These are phyloP conservation scores for Didymella sp. DNA, from an alignment of 2,329 filamentous ascomycete species.

Conservation along the genomic window DNA sequence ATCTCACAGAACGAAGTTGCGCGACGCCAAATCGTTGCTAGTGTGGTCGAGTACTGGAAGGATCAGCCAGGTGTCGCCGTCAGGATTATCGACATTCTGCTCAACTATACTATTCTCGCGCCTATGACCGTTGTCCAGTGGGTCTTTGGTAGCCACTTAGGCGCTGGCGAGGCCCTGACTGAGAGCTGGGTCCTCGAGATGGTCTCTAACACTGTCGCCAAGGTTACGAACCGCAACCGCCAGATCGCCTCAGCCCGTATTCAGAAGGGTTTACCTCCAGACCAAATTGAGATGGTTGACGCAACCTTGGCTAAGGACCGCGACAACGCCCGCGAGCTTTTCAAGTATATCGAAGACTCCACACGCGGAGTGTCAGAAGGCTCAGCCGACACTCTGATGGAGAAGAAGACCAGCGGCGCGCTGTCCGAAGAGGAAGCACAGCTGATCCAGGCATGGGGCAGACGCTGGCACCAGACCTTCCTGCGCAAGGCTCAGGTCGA, in stretches of 20 bases:
- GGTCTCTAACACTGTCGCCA: conserved; percentile 84
- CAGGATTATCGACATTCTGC: conserved; percentile 91
- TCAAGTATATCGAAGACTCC: conserved; percentile 80
- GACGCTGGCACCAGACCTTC: conserved; percentile 87
- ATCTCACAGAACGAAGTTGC: conserved; percentile 76
- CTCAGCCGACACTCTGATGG: conserved; percentile 76
- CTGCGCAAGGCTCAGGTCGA: conserved; percentile 82
- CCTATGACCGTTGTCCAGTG: conserved; percentile 87
- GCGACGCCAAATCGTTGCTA: conserved; percentile 85
- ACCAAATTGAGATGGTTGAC: conserved; percentile 67
- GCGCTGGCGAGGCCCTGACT: conserved; percentile 72
- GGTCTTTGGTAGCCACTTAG: conserved; percentile 74
- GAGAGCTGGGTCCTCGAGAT: conserved; percentile 86
- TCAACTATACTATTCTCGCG: conserved; percentile 95
- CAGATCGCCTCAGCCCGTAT: conserved; percentile 74
- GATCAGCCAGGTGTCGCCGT: conserved; percentile 91
- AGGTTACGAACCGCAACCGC: conserved; percentile 85
- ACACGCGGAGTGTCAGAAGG: conserved; percentile 75
- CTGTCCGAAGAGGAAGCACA: conserved; percentile 57
- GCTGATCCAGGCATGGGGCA: conserved; percentile 79
- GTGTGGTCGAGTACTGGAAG: conserved; percentile 91
- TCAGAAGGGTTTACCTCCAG: conserved; percentile 62
- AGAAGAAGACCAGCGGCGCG: conserved; percentile 64
- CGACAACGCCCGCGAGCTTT: conserved; percentile 77
- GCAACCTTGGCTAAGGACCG: conserved; percentile 74